Evolutionary conservation across 2,329 filamentous ascomycete species (phyloP), one percentile per base, ranked within the genome.

Genomic region (Ascochyta fabae): DNA sequence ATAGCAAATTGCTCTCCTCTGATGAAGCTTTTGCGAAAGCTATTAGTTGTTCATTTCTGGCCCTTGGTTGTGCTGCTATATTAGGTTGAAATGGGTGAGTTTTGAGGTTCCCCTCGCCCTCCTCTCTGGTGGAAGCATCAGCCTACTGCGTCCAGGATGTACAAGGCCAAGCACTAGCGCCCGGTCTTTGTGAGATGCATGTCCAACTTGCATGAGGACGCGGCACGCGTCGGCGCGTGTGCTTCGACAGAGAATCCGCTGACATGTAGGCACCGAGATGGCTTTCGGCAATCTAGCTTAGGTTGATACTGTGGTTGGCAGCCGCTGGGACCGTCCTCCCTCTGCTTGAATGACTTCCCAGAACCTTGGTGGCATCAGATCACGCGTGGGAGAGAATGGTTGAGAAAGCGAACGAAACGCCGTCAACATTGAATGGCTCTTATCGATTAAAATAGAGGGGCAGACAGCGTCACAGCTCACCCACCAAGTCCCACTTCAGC

Each of bases 401-500:
- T 33, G 42, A 56, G 42, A 56, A 56, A 33, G 7, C 36, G 29
- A 29, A 40, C 41, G 53, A 56, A 50, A 42, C 42, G 47, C 36
- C 19, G 19, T 19, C 19, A 19, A 19, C 19, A 19, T 19, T 19
- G 19, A 19, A 19, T 19, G 19, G 19, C 19, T 19, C 19, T 19
- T 19, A 19, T 19, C 19, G 19, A 19, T 19, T 19, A 42, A 50
- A 49, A 23, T 34, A 22, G 53, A 56, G 53, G 53, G 53, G 53
- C 47, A 42, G 51, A 47, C 53, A 48, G 59, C 58, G 61, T 61
- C 56, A 59, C 52, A 48, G 44, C 48, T 44, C 56, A 58, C 53
- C 48, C 55, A 58, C 45, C 45, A 31, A 42, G 53, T 55, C 58
- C 65, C 60, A 64, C 62, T 59, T 58, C 48, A 49, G 38, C 58